These are phyloP conservation scores for Plectosphaerella cucumerina DNA, from an alignment of 2,329 filamentous ascomycete genomes.

Conservation along the genomic window DNA sequence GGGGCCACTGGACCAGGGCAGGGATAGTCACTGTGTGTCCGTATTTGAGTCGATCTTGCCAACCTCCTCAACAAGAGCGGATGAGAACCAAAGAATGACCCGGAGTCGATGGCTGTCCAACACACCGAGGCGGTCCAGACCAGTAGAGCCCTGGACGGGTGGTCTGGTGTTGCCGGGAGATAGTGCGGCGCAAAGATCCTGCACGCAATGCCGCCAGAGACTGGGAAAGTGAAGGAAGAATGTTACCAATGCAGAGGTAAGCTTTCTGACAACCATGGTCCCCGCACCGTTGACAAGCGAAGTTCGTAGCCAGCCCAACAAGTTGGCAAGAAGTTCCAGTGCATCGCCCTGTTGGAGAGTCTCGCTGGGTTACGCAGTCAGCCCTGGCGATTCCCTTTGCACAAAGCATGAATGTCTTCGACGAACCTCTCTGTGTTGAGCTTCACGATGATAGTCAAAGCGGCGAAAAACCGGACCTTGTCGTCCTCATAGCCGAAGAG, in stretches of 20 bases:
- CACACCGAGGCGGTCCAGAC: conserved; percentile 40
- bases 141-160: conserved; percentile 14
- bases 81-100: conserved; percentile 61
- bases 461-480: conserved; percentile 86
- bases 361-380: conserved; percentile 24
- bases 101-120: conserved; percentile 41
- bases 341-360: conserved; percentile 55
- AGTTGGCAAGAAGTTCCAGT: conserved; percentile 52
- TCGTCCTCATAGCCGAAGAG: conserved; percentile 66
- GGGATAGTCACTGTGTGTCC: conserved; percentile 45
- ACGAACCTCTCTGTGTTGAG: conserved; percentile 81
- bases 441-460: conserved; percentile 89
- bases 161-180: conserved; percentile 32
- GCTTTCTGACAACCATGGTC: conserved; percentile 64
- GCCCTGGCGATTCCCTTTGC: too few species aligned
- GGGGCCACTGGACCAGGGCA: background rate
- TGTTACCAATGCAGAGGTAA: conserved; percentile 72
- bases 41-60: conserved; percentile 63
- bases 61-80: conserved; percentile 61
- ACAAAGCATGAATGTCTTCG: background rate
- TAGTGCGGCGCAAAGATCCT: conserved; percentile 36
- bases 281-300: conserved; percentile 48
- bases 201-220: conserved; percentile 62
- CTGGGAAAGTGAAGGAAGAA: conserved; percentile 69
- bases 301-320: conserved; percentile 59